Evolutionary conservation across 352 stramenopile species (phyloP).

Genomic region (Pythium apleroticum): DNA sequence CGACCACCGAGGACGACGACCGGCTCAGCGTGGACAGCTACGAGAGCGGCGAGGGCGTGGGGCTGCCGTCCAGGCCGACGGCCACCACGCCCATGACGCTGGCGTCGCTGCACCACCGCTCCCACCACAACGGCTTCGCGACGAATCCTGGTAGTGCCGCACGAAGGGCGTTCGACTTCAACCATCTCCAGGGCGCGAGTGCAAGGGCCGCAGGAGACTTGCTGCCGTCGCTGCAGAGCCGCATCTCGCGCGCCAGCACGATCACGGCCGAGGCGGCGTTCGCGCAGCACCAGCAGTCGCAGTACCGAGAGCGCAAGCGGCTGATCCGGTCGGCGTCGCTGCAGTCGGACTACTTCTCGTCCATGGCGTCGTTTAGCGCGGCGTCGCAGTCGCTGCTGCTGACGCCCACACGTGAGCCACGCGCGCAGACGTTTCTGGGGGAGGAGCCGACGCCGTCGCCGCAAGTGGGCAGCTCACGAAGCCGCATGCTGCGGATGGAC

Average conservation of each 20-base stretch:
- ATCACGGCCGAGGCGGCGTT: not conserved
- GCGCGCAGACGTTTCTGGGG: conserved; percentile 14
- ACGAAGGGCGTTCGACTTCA: not conserved
- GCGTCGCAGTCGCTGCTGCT: not conserved
- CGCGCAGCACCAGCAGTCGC: conserved; percentile 19
- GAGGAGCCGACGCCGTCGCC: conserved; percentile 9
- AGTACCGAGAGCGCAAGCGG: conserved; percentile 59
- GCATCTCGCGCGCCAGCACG: conserved; percentile 9
- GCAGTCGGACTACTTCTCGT: conserved; percentile 75
- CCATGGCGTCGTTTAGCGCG: conserved; percentile 28
- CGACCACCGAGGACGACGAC: conserved; percentile 10
- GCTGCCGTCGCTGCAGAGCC: conserved; percentile 20
- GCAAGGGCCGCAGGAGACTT: conserved; percentile 32
- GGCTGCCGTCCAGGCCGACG: not conserved
- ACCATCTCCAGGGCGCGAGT: not conserved
- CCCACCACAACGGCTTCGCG: not conserved
- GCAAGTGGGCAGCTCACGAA: not conserved
- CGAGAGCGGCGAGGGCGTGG: conserved; percentile 7
- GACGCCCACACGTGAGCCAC: conserved; percentile 6
- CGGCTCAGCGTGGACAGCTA: conserved; percentile 17
- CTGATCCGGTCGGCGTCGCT: conserved; percentile 70
- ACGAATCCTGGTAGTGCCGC: not conserved
- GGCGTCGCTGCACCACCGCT: conserved; percentile 19
- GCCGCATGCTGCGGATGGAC: conserved; percentile 24
- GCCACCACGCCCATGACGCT: not conserved